A percentile compares a stretch with the other conserved stretches of the same genome.
phyloP scores from a whole-genome alignment of 2,329 filamentous ascomycete genomes.

The Remersonia thermophila region DNA sequence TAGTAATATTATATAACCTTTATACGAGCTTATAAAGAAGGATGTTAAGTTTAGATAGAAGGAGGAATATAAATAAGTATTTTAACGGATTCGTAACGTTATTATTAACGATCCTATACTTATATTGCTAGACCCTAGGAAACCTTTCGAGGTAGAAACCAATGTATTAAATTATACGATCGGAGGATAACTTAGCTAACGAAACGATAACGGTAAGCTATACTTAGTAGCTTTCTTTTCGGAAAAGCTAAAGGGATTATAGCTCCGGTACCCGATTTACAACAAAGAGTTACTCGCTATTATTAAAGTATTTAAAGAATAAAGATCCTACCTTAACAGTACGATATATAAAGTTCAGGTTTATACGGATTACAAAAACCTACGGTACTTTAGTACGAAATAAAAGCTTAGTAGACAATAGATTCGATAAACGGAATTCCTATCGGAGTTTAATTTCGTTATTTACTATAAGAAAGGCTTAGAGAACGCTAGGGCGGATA shows the following conservation, averaged over 20 bases:
- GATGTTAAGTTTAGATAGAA: constrained; percentile 4
- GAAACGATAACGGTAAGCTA: constrained; percentile 4
- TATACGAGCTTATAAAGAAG: constrained; percentile 17
- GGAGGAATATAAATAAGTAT: constrained; percentile 9
- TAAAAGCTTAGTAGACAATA: constrained; percentile 18
- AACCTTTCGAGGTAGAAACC: constrained; percentile 13
- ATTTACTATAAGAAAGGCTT: constrained; percentile 16
- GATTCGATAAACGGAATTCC: constrained; percentile 17
- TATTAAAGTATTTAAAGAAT: constrained; percentile 18
- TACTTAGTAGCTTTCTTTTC: constrained; percentile 10
- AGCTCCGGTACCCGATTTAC: constrained; percentile 20
- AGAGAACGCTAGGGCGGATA: constrained; percentile 13
- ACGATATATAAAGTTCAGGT: constrained; percentile 1
- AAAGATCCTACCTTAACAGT: constrained; percentile 7
- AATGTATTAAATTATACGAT: constrained; percentile 13
- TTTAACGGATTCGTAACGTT: constrained; percentile 14
- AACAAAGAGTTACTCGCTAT: constrained; percentile 18
- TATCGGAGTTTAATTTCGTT: constrained; percentile 16
- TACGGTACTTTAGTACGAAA: constrained; percentile 19
- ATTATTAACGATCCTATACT: constrained; percentile 11
- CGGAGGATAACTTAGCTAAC: constrained; percentile 10
- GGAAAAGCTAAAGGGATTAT: constrained; percentile 6
- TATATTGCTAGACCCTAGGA: constrained; percentile 2
- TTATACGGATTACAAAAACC: constrained; percentile 15
- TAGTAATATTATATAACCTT: constrained; percentile 10